Conservation (phyloP, 2,329 filamentous ascomycete genomes). For the Drechslerella coelobrocha region DNA sequence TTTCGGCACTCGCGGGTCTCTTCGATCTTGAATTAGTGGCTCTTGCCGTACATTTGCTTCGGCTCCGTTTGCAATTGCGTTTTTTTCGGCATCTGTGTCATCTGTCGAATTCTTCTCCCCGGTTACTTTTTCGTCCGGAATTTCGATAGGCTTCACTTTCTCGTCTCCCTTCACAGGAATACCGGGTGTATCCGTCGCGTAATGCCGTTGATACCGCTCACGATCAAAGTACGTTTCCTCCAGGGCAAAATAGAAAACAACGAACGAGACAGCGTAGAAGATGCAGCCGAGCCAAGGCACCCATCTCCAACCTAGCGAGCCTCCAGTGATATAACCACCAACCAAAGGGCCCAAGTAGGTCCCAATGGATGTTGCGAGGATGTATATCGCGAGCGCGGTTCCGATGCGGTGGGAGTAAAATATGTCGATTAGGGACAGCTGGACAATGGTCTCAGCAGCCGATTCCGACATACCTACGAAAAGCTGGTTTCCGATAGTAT, state of each 20-base stretch:
- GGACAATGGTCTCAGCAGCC: slow-evolving; percentile 66
- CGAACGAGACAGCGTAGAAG: slow-evolving; percentile 61
- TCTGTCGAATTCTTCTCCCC: slow-evolving; percentile 29
- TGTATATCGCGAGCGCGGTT: slow-evolving; percentile 65
- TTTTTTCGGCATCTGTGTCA: slow-evolving; percentile 28
- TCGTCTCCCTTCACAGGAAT: slow-evolving; percentile 46
- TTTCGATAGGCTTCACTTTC: slow-evolving; percentile 39
- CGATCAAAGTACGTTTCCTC: slow-evolving; percentile 65
- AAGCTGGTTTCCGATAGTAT: slow-evolving; percentile 66
- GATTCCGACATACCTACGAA: slow-evolving; percentile 67
- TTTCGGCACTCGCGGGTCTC: slow-evolving; percentile 57
- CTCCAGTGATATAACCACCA: slow-evolving; percentile 63
- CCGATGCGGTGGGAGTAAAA: slow-evolving; percentile 68
- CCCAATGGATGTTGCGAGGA: slow-evolving; percentile 65
- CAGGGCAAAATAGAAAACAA: slow-evolving; percentile 63
- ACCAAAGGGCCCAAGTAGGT: slow-evolving; percentile 66
- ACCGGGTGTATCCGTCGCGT: slow-evolving; percentile 52
- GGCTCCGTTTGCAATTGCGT: slow-evolving; percentile 20
- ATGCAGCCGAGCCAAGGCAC: slow-evolving; percentile 64
- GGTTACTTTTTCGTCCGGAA: background rate
- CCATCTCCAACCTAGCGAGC: slow-evolving; percentile 64
- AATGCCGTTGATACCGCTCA: slow-evolving; percentile 57
- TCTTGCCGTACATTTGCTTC: slow-evolving; percentile 36
- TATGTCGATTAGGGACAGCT: slow-evolving; percentile 66
- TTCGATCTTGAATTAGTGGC: slow-evolving; percentile 48